These are phyloP conservation scores for Yamadazyma kanchanaburiensis DNA, from an alignment of 1,139 yeast species.

Conservation along the genomic window DNA sequence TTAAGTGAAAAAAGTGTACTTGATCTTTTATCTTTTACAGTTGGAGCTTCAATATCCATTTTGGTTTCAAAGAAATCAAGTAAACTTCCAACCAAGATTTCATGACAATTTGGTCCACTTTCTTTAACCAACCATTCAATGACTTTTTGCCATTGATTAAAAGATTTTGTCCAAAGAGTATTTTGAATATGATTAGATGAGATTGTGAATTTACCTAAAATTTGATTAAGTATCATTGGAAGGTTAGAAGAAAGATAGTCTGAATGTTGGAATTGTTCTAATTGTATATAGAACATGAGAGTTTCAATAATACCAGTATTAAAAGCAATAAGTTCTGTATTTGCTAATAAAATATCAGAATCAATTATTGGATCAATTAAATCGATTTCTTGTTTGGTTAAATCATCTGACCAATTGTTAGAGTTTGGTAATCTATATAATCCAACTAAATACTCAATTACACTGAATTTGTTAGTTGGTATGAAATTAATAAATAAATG, in stretches of 20 bases:
- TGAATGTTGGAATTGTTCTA: constrained; percentile 41
- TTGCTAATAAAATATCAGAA: constrained; percentile 9
- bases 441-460: constrained; percentile 32
- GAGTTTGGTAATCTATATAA: constrained; percentile 27
- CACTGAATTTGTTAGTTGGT: constrained; percentile 37
- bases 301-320: constrained; percentile 36
- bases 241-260: constrained; percentile 33
- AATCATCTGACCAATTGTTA: constrained; percentile 23
- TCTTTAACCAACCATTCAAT: constrained; percentile 35
- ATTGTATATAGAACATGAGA: constrained; percentile 35
- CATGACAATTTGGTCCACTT: constrained; percentile 39
- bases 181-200: constrained; percentile 32
- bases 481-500: constrained; percentile 34
- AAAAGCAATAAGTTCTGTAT: constrained; percentile 19
- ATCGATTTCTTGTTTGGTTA: constrained; percentile 9
- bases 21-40: constrained; percentile 9
- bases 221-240: constrained; percentile 24
- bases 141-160: constrained; percentile 29
- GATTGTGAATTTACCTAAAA: constrained; percentile 26
- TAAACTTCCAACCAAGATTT: constrained; percentile 31
- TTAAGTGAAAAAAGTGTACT: constrained; percentile 8
- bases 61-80: constrained; percentile 24
- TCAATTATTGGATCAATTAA: constrained; percentile 6
- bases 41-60: constrained; percentile 2
- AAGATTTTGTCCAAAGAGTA: constrained; percentile 30